phyloP scores from a whole-genome alignment of 1,284 basidiomycete species.

The Ganoderma lucidum region DNA sequence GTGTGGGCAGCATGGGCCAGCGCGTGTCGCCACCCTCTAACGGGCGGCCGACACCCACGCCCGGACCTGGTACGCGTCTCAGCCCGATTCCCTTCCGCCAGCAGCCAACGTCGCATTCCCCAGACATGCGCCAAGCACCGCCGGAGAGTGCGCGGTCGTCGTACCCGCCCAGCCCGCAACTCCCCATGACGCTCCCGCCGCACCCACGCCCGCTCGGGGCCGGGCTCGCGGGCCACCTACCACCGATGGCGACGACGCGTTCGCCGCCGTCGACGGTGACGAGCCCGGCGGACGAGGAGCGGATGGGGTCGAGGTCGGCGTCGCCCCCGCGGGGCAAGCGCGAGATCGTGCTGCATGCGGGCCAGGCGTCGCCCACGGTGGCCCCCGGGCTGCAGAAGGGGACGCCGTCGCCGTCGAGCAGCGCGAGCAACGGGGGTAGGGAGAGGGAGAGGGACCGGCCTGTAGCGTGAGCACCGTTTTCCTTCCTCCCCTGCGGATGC shows the following conservation, averaged over 20 bases:
- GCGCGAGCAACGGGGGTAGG: conserved; percentile 28
- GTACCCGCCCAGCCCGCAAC: conserved; percentile 59
- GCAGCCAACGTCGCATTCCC: conserved; percentile 63
- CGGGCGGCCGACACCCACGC: conserved; percentile 51
- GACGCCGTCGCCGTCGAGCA: conserved; percentile 47
- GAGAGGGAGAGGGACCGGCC: conserved; percentile 18
- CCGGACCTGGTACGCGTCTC: conserved; percentile 63
- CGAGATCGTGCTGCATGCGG: conserved; percentile 59
- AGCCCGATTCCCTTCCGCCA: conserved; percentile 80
- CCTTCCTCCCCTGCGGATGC: conserved; percentile 13
- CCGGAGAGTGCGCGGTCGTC: conserved; percentile 40
- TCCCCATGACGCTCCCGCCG: conserved; percentile 68
- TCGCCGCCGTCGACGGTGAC: conserved; percentile 56
- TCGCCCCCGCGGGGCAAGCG: conserved; percentile 56
- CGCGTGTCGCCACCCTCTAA: conserved; percentile 59
- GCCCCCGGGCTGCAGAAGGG: conserved; percentile 35
- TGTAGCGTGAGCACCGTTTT: conserved; percentile 30
- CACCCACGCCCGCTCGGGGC: conserved; percentile 76
- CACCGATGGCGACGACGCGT: conserved; percentile 52
- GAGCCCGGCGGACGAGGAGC: conserved; percentile 57
- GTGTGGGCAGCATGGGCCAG: conserved; percentile 62
- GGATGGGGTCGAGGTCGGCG: conserved; percentile 40
- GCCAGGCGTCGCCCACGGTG: conserved; percentile 41
- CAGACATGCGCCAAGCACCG: conserved; percentile 60
- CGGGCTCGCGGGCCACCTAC: conserved; percentile 44